phyloP scores from a whole-genome alignment of 2,329 filamentous ascomycete genomes.

The Parastagonospora avenae region DNA sequence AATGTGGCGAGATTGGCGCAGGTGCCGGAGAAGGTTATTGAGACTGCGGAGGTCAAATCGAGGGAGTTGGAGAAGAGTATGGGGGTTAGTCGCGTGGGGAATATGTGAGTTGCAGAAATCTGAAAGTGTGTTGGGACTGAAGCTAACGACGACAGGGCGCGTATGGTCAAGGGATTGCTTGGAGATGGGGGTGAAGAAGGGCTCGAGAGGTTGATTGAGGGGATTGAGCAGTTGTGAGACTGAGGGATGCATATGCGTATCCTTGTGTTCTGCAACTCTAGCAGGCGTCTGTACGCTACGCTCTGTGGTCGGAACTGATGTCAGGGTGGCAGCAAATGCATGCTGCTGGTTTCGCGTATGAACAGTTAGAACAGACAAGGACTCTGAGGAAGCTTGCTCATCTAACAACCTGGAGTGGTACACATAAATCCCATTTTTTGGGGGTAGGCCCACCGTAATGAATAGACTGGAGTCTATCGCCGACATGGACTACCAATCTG shows the following conservation, averaged over 20 bases:
- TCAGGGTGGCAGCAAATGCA: too few relatives aligned
- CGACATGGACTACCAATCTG: too few relatives aligned
- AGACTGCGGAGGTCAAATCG: slow-evolving; percentile 80
- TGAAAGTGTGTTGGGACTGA: slow-evolving; percentile 15
- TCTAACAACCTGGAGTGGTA: too few relatives aligned
- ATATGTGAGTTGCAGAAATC: slow-evolving; percentile 33
- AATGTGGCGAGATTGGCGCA: slow-evolving; percentile 89
- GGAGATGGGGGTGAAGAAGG: slow-evolving; percentile 30
- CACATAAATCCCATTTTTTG: too few relatives aligned
- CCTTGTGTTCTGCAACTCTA: not conserved
- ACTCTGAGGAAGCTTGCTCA: too few relatives aligned
- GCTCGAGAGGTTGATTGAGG: slow-evolving; percentile 37
- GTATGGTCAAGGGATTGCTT: slow-evolving; percentile 29
- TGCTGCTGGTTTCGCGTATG: too few relatives aligned
- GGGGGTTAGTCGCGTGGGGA: slow-evolving; percentile 36
- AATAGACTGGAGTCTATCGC: too few relatives aligned
- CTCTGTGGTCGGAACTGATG: too few relatives aligned
- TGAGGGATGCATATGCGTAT: not conserved
- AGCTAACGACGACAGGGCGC: slow-evolving; percentile 25
- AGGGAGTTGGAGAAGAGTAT: slow-evolving; percentile 74
- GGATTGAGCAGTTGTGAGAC: slow-evolving; percentile 16
- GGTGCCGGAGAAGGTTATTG: slow-evolving; percentile 76
- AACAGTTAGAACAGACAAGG: too few relatives aligned
- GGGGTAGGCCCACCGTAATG: too few relatives aligned
- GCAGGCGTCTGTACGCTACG: too few relatives aligned